phyloP scores from a whole-genome alignment of 768 basidiomycete genomes.

The Russula brevipes region DNA sequence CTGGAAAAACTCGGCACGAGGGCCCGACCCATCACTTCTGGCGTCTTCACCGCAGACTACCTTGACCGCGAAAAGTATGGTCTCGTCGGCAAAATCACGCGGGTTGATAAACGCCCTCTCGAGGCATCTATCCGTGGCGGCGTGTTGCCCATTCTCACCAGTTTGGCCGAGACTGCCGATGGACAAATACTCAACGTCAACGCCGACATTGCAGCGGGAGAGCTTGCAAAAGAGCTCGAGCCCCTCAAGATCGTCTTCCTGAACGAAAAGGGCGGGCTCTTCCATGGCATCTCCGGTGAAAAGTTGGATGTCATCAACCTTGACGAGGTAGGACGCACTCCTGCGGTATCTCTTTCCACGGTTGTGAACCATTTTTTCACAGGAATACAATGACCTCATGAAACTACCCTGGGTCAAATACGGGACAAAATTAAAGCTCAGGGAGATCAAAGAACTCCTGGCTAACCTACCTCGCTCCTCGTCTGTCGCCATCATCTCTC shows the following conservation, averaged over 20 bases:
- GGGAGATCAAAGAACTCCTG: constrained; percentile 98
- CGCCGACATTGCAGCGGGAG: constrained; percentile 96
- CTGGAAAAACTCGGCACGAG: constrained; percentile 94
- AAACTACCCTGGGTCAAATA: constrained; percentile 99
- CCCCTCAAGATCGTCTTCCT: constrained; percentile 98
- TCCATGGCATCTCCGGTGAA: constrained; percentile 95
- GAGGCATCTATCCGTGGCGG: constrained; percentile 97
- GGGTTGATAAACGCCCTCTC: constrained; percentile 91
- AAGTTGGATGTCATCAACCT: constrained; percentile 95
- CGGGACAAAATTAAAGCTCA: constrained; percentile 97
- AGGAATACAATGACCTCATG: constrained; percentile 97
- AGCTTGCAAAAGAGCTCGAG: constrained; percentile 95
- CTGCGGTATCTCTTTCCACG: not conserved
- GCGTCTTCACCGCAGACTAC: constrained; percentile 96
- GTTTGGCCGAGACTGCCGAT: constrained; percentile 87
- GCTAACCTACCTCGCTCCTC: constrained; percentile 97
- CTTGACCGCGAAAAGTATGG: constrained; percentile 94
- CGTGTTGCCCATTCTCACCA: constrained; percentile 92
- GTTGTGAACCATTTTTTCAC: constrained; percentile 5
- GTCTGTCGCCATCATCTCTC: constrained; percentile 96
- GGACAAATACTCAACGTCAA: constrained; percentile 99
- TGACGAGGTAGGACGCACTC: constrained; percentile 64
- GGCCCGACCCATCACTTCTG: constrained; percentile 95
- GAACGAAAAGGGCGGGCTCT: constrained; percentile 97
- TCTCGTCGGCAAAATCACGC: constrained; percentile 91